Conservation (phyloP, 371 early-diverging fungal genomes). For the Phascolomyces articulosus region DNA sequence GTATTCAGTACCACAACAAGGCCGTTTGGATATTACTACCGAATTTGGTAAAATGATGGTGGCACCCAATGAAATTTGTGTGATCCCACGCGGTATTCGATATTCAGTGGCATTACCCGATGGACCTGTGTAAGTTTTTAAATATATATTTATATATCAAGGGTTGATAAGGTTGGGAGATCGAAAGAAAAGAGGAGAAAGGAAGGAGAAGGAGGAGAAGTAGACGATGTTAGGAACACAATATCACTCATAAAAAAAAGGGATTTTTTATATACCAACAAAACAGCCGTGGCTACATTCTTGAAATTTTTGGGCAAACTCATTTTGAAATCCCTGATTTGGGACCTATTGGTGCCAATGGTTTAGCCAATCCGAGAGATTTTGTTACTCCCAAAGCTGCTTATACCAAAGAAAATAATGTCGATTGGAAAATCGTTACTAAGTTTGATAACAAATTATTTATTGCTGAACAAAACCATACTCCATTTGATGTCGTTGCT, state of each 20-base stretch:
- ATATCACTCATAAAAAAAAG: too few species aligned
- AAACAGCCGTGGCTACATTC: slow-evolving; percentile 83
- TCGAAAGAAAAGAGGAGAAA: too few species aligned
- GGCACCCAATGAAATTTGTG: slow-evolving; percentile 89
- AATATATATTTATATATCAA: not conserved
- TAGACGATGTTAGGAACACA: too few species aligned
- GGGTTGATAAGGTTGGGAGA: too few species aligned
- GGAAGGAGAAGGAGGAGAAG: too few species aligned
- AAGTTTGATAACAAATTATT: slow-evolving; percentile 89
- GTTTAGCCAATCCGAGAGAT: slow-evolving; percentile 94
- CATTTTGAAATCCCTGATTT: slow-evolving; percentile 96
- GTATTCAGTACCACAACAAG: slow-evolving; percentile 96
- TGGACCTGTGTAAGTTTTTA: slow-evolving; percentile 64
- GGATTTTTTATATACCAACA: not conserved
- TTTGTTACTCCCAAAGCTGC: slow-evolving; percentile 88
- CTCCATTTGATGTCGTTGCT: slow-evolving; percentile 95
- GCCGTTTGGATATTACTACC: slow-evolving; percentile 85
- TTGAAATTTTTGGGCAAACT: slow-evolving; percentile 83
- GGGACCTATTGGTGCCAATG: slow-evolving; percentile 96
- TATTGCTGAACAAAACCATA: slow-evolving; percentile 74
- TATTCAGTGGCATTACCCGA: slow-evolving; percentile 83
- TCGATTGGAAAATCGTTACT: slow-evolving; percentile 68
- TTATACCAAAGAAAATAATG: slow-evolving; percentile 68
- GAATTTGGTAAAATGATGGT: slow-evolving; percentile 90
- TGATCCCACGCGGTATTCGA: slow-evolving; percentile 92